Percentiles rank a stretch among this genome's conserved stretches.
These are phyloP conservation scores for Wickerhamomyces subpelliculosus DNA, from an alignment of 805 yeast species.

Conservation along the genomic window DNA sequence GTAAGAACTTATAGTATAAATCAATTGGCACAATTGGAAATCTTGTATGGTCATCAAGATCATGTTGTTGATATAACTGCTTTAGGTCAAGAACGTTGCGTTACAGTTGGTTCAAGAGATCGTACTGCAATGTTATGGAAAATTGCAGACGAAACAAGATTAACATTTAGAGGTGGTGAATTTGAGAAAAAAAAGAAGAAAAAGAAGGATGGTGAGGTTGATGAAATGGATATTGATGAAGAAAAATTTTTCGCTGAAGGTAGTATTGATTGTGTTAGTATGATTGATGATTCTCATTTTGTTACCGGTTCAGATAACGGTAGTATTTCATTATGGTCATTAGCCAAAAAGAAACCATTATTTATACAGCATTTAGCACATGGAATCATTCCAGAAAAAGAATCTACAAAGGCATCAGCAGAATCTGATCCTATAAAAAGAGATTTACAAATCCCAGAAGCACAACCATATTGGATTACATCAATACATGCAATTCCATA, in stretches of 20 bases:
- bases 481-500: slow-evolving; percentile 77
- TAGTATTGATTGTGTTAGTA: slow-evolving; percentile 79
- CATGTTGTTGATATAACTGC: slow-evolving; percentile 76
- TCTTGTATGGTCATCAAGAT: slow-evolving; percentile 94
- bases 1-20: slow-evolving; percentile 81
- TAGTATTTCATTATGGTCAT: slow-evolving; percentile 81
- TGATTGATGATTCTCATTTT: slow-evolving; percentile 90
- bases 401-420: slow-evolving; percentile 49
- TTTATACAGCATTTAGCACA: slow-evolving; percentile 67
- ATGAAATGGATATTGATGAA: slow-evolving; percentile 23
- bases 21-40: slow-evolving; percentile 85
- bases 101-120: slow-evolving; percentile 93
- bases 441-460: slow-evolving; percentile 51
- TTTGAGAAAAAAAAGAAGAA: slow-evolving; percentile 29
- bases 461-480: slow-evolving; percentile 83
- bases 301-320: slow-evolving; percentile 97
- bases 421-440: slow-evolving; percentile 32
- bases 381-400: slow-evolving; percentile 51
- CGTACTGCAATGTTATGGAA: slow-evolving; percentile 96
- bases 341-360: slow-evolving; percentile 83
- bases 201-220: slow-evolving; percentile 24
- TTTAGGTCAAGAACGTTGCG: slow-evolving; percentile 81
- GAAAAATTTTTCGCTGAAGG: slow-evolving; percentile 65
- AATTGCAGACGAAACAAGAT: slow-evolving; percentile 88
- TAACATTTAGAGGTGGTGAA: slow-evolving; percentile 92